Evolutionary conservation across 768 basidiomycete genomes (phyloP), one percentile per base, ranked within the genome.

Genomic region (Serpula lacrymans): DNA sequence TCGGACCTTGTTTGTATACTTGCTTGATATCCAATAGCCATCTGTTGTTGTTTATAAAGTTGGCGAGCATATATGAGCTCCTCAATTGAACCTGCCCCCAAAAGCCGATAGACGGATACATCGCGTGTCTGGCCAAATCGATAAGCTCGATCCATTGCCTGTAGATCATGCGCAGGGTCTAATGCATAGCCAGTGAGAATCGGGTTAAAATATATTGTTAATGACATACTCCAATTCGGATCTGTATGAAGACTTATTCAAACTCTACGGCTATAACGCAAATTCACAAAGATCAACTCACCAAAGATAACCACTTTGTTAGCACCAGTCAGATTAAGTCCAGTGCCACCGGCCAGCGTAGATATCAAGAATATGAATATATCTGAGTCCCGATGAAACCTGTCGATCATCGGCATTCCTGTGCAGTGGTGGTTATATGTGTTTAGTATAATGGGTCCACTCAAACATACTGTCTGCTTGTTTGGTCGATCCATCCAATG

Each of bases 161-260:
- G 95, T 6, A 97, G 64, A 57, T 99, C 95, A 51, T 96, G 88
- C 0, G 94, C 90, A 5, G 95, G 95, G 63, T 97, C 91, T 94
- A 43, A 6, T 34, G 26, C 27, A 10, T n/a, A 34, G n/a, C 5
- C 26, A 36, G 29, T 42, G 22, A 25, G 23, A 38, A 31, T 31
- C 4, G 13, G 29, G 7, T 21, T 24, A n/a, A 29, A 25, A 17
- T 10, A 13, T 3, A 34, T 23, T 20, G 28, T 17, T 7, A 30
- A 5, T 23, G 8, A 68, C 88, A 58, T 60, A 91, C 91, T 97
- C 94, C 94, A 97, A 49, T 91, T 90, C 3, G 94, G 92, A 65
- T 94, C 90, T 88, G 49, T 33, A 28, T 16, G 31, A 21, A 17
- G 29, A 13, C 14, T 28, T 18, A 34, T 29, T 36, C 6, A 39